These are phyloP conservation scores for Pelagophyceae sp. DNA, from an alignment of 352 stramenopile genomes.

Conservation along the genomic window DNA sequence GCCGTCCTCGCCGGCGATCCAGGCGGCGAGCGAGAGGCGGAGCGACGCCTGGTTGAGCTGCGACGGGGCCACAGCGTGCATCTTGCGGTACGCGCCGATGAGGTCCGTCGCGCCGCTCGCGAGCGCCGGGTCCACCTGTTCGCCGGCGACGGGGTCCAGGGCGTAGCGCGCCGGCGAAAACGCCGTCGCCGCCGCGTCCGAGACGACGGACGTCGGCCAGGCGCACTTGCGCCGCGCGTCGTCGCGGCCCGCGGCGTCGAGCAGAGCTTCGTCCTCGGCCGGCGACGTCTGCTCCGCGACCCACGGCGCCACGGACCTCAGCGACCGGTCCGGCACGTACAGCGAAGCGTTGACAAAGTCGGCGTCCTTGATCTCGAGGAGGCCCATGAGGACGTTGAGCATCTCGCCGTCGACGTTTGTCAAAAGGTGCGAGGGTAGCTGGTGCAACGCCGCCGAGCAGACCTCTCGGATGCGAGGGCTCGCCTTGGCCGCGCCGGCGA, in stretches of 20 bases:
- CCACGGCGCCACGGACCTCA: not conserved
- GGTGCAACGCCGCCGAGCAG: constrained; percentile 24
- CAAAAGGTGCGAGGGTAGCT: constrained; percentile 21
- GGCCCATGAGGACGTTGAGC: constrained; percentile 17
- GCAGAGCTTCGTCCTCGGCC: not conserved
- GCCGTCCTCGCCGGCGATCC: not conserved
- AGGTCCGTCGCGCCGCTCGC: not conserved
- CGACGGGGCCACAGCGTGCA: not conserved
- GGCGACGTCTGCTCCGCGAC: not conserved
- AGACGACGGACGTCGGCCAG: constrained; percentile 12
- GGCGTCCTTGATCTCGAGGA: constrained; percentile 20
- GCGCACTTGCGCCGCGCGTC: not conserved
- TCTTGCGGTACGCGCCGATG: constrained; percentile 7
- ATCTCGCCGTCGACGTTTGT: constrained; percentile 24
- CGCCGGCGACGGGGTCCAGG: not conserved
- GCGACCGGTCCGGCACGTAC: not conserved
- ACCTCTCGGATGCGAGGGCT: constrained; percentile 14
- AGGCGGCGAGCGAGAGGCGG: not conserved
- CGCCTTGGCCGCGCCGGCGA: not conserved
- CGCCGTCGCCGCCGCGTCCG: not conserved
- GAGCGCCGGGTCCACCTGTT: not conserved
- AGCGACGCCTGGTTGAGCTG: not conserved
- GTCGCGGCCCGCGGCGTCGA: not conserved
- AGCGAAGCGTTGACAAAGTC: not conserved
- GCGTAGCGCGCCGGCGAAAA: not conserved